A percentile compares a stretch with the other conserved stretches of the same genome.
Evolutionary conservation across 1,284 basidiomycete genomes (phyloP).

Genomic region (Fomitopsis betulina): DNA sequence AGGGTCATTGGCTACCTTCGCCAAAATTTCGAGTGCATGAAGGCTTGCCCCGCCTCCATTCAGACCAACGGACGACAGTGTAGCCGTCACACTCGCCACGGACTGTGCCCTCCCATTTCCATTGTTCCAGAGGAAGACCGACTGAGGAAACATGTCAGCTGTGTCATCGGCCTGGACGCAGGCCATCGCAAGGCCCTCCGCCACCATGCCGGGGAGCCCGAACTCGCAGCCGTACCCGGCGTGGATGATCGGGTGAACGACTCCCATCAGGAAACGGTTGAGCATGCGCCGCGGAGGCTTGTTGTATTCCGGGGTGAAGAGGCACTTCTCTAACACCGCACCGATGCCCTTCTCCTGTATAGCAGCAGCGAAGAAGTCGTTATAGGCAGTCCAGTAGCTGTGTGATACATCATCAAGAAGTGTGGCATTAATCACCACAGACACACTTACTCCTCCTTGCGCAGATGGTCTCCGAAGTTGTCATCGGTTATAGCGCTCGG

Average conservation of each 20-base stretch:
- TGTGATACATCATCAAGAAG: not conserved
- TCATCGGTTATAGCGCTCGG: constrained; percentile 36
- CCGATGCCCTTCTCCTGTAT: constrained; percentile 39
- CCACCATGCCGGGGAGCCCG: constrained; percentile 52
- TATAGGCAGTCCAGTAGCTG: constrained; percentile 56
- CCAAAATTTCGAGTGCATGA: too few species aligned
- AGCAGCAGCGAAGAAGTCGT: constrained; percentile 48
- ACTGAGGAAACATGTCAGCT: too few species aligned
- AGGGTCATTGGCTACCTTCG: too few species aligned
- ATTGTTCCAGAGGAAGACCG: constrained; percentile 8
- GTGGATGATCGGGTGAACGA: constrained; percentile 65
- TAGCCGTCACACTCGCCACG: too few species aligned
- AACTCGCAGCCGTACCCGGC: constrained; percentile 63
- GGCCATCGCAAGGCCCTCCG: constrained; percentile 53
- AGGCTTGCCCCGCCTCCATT: too few species aligned
- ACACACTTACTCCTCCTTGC: constrained; percentile 48
- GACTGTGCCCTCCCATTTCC: constrained; percentile 33
- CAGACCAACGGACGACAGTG: too few species aligned
- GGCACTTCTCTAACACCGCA: constrained; percentile 46
- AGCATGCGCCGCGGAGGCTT: constrained; percentile 50
- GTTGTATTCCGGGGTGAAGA: constrained; percentile 54
- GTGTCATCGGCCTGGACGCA: too few species aligned
- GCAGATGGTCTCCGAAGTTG: constrained; percentile 46
- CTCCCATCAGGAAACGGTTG: constrained; percentile 48
- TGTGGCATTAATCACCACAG: constrained; percentile 5